phyloP scores from a whole-genome alignment of 257 asterid species.

The Hygrophila difformis region DNA sequence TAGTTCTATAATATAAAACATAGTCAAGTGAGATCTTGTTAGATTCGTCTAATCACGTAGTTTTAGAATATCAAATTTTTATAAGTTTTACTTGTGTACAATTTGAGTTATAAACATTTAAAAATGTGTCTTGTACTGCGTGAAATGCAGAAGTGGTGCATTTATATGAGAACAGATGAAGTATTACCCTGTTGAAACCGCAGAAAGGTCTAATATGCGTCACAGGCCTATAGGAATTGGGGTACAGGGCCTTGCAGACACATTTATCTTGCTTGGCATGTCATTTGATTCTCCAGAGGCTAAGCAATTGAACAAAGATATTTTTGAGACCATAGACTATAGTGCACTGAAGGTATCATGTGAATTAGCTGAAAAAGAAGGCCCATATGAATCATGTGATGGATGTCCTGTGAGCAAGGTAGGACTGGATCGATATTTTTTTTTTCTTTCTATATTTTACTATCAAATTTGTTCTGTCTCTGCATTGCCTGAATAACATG shows the following conservation, averaged over 20 bases:
- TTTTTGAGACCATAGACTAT: slow-evolving; percentile 92
- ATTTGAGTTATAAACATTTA: too few relatives aligned
- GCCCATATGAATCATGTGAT: slow-evolving; percentile 69
- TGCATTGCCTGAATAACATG: background rate
- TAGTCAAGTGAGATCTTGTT: too few relatives aligned
- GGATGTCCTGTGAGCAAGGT: slow-evolving; percentile 98
- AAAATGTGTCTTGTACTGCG: too few relatives aligned
- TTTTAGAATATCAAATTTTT: too few relatives aligned
- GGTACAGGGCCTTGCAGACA: slow-evolving; percentile 96
- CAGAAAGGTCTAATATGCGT: slow-evolving; percentile 65
- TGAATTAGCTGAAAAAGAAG: slow-evolving; percentile 67
- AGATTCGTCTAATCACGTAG: too few relatives aligned
- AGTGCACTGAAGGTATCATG: slow-evolving; percentile 85
- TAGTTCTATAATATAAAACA: too few relatives aligned
- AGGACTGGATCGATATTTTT: slow-evolving; percentile 7
- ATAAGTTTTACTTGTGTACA: too few relatives aligned
- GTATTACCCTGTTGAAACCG: slow-evolving; percentile 96
- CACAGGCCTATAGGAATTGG: slow-evolving; percentile 98
- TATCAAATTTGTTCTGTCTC: background rate
- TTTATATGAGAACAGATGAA: too few relatives aligned
- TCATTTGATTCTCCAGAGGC: slow-evolving; percentile 98
- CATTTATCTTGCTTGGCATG: slow-evolving; percentile 96
- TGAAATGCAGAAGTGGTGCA: too few relatives aligned
- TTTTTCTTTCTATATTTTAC: background rate
- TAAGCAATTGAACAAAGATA: slow-evolving; percentile 85